These are phyloP conservation scores for Colletotrichum trifolii DNA, from an alignment of 2,329 filamentous ascomycete genomes.

Conservation along the genomic window DNA sequence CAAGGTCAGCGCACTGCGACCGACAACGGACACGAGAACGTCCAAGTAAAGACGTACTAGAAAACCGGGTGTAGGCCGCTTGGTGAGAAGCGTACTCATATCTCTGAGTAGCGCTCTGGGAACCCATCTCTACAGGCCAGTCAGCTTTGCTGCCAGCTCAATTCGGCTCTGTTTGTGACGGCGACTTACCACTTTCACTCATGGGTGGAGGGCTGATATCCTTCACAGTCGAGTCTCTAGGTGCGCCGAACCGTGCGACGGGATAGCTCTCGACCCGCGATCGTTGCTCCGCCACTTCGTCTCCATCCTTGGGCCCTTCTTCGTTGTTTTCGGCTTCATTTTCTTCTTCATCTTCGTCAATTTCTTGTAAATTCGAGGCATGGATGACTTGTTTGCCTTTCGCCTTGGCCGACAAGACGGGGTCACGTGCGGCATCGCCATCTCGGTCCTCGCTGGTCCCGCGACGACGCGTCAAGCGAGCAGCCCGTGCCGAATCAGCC, in stretches of 20 bases:
- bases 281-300: not conserved
- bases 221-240: not conserved
- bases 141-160: not conserved
- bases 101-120: constrained; percentile 18
- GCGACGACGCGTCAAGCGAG: constrained; percentile 19
- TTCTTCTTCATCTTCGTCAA: constrained; percentile 11
- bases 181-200: constrained; percentile 28
- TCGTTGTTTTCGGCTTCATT: not conserved
- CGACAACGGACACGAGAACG: too few species aligned
- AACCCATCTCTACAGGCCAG: constrained; percentile 19
- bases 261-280: not conserved
- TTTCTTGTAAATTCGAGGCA: constrained; percentile 1
- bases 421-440: not conserved
- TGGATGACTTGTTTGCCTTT: constrained; percentile 13
- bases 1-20: too few species aligned
- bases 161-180: not conserved
- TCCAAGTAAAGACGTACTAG: constrained; percentile 15
- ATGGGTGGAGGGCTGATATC: constrained; percentile 26
- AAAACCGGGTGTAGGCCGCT: constrained; percentile 18
- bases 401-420: not conserved
- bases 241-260: constrained; percentile 23
- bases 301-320: constrained; percentile 10
- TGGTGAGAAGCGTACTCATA: not conserved
- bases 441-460: not conserved
- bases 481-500: constrained; percentile 1